phyloP scores from a whole-genome alignment of 2,329 filamentous ascomycete genomes.

The Colletotrichum salicis region DNA sequence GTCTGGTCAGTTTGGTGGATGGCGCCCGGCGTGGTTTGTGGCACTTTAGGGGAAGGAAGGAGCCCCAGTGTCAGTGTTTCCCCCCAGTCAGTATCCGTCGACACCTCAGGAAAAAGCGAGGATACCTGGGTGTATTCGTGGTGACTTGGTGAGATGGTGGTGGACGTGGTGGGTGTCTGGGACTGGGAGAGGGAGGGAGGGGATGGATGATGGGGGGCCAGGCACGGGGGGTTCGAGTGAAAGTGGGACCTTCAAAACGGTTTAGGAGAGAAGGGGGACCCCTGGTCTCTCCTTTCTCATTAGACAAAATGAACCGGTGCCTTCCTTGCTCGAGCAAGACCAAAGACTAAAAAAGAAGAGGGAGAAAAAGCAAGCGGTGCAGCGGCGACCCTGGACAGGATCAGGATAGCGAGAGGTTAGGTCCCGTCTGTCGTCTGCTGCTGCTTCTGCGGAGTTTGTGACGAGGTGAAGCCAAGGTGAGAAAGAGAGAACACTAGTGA shows the following conservation, averaged over 20 bases:
- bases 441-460: neutral
- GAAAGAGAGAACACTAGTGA: neutral
- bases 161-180: neutral
- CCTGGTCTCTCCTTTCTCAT: constrained; percentile 33
- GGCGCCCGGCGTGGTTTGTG: constrained; percentile 15
- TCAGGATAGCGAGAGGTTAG: neutral
- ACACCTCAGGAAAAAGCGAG: neutral
- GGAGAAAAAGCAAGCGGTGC: constrained; percentile 1
- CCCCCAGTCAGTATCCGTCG: neutral
- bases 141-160: neutral
- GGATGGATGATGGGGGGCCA: no score
- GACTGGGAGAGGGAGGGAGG: constrained; percentile 2
- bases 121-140: neutral
- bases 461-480: constrained; percentile 1
- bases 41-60: constrained; percentile 20
- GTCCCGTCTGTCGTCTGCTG: neutral
- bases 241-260: constrained; percentile 24
- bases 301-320: constrained; percentile 2
- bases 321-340: constrained; percentile 23
- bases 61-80: constrained; percentile 13
- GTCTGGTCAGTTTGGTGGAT: constrained; percentile 15
- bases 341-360: constrained; percentile 16
- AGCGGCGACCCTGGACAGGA: neutral
- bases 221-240: constrained; percentile 3
- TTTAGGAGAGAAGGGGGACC: constrained; percentile 31